Evolutionary conservation across 129 eudicot genomes (phyloP), one percentile per base, ranked within the genome.

Genomic region (Ambrosia artemisiifolia): DNA sequence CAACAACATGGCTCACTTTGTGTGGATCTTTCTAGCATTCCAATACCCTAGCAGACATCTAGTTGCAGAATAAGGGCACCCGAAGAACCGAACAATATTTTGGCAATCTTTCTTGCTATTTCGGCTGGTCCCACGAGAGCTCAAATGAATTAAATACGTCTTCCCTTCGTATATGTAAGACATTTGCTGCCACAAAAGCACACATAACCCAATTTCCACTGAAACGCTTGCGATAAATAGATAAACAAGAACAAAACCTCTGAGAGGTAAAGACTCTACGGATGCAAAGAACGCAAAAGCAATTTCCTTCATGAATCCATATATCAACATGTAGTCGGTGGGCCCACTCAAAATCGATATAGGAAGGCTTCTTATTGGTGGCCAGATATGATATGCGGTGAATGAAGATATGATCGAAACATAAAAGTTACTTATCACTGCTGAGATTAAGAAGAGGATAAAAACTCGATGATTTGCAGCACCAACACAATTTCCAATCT

Each of bases 401-500:
- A 77, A 89, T 43, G 81, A 83, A 70, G 98, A 81, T 78, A 87
- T 74, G 24, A 89, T 36, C 5, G 96, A 75, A 3, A 82, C 86
- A 42, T 92, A 92, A 28, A 84, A 14, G 60, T 80, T 87, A 56
- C 98, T 85, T 42, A 62, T 78, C 56, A 92, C 86, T 65, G 95
- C 86, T 61, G 91, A 82, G 24, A 92, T 81, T 62, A 92, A 88
- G 82, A 89, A 89, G 66, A 83, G 16, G 66, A 92, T 73, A 81
- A 92, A 92, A 55, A 44, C 64, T 13, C 92, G 89, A 66, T 92
- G 96, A 75, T 92, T 92, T 35, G 85, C 89, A 47, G 96, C 82
- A 38, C 98, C 96, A 1, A 92, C 98, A 74, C 98, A 92, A 68
- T 92, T 92, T 65, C 96, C 98, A 68, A 92, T 92, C 98, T 92